Evolutionary conservation across 371 early-diverging fungal genomes (phyloP), one percentile per base, ranked within the genome.

Genomic region (Synchytrium microbalum): DNA sequence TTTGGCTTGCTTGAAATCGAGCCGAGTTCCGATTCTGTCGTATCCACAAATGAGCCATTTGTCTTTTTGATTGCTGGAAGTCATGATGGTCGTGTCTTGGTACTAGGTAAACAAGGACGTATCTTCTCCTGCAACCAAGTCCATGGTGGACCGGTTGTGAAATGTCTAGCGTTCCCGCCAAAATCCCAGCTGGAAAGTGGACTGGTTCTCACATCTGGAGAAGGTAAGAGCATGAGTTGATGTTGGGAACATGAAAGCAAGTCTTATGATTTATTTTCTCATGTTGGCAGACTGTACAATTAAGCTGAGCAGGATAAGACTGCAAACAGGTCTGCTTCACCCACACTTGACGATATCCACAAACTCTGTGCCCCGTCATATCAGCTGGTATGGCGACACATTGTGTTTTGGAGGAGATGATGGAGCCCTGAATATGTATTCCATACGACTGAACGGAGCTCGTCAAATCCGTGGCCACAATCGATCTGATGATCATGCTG

Each of bases 401-500:
- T 58, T 81, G 10, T 72, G 72, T 32, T 74, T 67, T 2, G 55
- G 72, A 0, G 38, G 64, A 3, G 80, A 79, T 19, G 80, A 79
- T 54, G 61, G 55, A 27, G 61, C 70, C 2, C 46, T 76, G 24
- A 65, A 74, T 46, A 77, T 79, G 74, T 77, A 64, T 28, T 23
- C 72, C 1, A 57, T 57, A 3, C 56, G 58, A 32, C 59, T 63
- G 63, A 64, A 72, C 72, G 54, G 26, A 56, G 52, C 46, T 38
- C 5, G 46, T 5, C 46, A 5, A 38, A 2, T 72, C 16, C 62
- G 71, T 13, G 62, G 57, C 27, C 80, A 80, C 53, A 68, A 64
- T 52, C 66, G 67, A 51, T 72, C 68, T 33, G 75, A 77, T 38
- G 80, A 80, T 64, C 80, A 80, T 65, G 69, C 75, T 1, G 77